phyloP scores from a whole-genome alignment of 2,329 filamentous ascomycete genomes.

The Arthroderma sp. region DNA sequence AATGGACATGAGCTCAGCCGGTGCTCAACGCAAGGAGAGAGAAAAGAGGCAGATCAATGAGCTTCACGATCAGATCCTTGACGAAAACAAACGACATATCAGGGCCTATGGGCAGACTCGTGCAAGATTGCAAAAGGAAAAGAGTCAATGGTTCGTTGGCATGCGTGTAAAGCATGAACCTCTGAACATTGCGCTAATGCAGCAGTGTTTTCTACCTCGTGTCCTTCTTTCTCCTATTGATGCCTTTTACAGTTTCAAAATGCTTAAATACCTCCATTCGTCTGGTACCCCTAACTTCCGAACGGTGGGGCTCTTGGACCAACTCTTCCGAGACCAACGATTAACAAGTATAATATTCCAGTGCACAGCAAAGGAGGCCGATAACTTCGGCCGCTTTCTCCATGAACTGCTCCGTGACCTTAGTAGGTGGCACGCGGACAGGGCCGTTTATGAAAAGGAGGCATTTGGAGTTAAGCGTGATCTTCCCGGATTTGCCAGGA shows the following conservation, averaged over 20 bases:
- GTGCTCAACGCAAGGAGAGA: slow-evolving; percentile 54
- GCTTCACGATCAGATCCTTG: slow-evolving; percentile 55
- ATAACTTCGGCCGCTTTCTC: slow-evolving; percentile 85
- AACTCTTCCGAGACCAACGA: slow-evolving; percentile 71
- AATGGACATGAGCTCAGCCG: slow-evolving; percentile 57
- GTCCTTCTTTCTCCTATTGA: slow-evolving; percentile 73
- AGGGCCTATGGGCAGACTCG: slow-evolving; percentile 56
- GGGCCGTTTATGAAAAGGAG: slow-evolving; percentile 66
- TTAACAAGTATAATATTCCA: slow-evolving; percentile 74
- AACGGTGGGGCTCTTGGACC: slow-evolving; percentile 69
- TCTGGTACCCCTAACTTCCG: slow-evolving; percentile 76
- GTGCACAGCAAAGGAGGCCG: slow-evolving; percentile 79
- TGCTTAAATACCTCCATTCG: slow-evolving; percentile 78
- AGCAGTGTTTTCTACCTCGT: slow-evolving; percentile 86
- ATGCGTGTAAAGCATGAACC: slow-evolving; percentile 51
- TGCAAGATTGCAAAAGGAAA: slow-evolving; percentile 60
- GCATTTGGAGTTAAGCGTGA: slow-evolving; percentile 55
- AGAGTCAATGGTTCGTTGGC: slow-evolving; percentile 63
- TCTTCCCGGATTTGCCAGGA: slow-evolving; percentile 67
- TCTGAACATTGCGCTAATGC: slow-evolving; percentile 65
- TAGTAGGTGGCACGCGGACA: slow-evolving; percentile 70
- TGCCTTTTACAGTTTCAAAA: slow-evolving; percentile 74
- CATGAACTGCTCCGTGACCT: slow-evolving; percentile 71
- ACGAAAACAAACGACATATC: slow-evolving; percentile 60
- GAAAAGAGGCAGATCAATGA: slow-evolving; percentile 59